Conservation (phyloP, 345 rosid genomes). For the Streptanthus diversifolius region DNA sequence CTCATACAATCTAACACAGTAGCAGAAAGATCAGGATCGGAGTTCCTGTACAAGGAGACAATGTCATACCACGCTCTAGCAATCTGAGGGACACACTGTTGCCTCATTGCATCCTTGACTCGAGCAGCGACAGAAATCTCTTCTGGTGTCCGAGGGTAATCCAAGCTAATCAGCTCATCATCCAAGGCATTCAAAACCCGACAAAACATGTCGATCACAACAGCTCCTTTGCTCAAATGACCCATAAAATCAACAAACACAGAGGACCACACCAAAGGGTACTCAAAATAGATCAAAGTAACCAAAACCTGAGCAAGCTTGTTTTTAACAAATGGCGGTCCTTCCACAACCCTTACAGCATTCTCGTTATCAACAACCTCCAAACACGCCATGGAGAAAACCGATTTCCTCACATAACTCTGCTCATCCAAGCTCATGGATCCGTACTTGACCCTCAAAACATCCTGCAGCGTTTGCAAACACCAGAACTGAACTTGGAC, state of each 20-base stretch:
- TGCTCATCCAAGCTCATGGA: constrained; percentile 59
- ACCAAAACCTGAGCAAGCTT: constrained; percentile 94
- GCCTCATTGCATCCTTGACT: constrained; percentile 97
- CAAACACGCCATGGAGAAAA: constrained; percentile 67
- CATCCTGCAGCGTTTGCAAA: constrained; percentile 78
- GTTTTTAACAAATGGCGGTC: constrained; percentile 78
- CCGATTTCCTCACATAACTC: constrained; percentile 51
- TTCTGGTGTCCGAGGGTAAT: constrained; percentile 65
- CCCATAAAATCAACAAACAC: constrained; percentile 73
- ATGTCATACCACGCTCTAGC: constrained; percentile 84
- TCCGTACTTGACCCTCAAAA: constrained; percentile 52
- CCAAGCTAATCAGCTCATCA: constrained; percentile 87
- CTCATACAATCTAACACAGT: constrained; percentile 72
- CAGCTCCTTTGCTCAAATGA: constrained; percentile 56
- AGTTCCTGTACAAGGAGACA: constrained; percentile 55
- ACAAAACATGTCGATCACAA: constrained; percentile 85
- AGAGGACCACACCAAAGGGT: constrained; percentile 74
- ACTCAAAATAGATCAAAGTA: constrained; percentile 84
- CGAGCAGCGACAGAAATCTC: constrained; percentile 63
- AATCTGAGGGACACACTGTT: constrained; percentile 82
- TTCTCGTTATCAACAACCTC: constrained; percentile 48
- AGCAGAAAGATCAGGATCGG: constrained; percentile 67
- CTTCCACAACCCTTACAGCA: constrained; percentile 50
- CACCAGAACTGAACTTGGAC: constrained; percentile 96
- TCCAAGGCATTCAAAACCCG: constrained; percentile 87